These are phyloP conservation scores for Mycosphaerelloides madeirae DNA, from an alignment of 2,329 filamentous ascomycete species.

Conservation along the genomic window DNA sequence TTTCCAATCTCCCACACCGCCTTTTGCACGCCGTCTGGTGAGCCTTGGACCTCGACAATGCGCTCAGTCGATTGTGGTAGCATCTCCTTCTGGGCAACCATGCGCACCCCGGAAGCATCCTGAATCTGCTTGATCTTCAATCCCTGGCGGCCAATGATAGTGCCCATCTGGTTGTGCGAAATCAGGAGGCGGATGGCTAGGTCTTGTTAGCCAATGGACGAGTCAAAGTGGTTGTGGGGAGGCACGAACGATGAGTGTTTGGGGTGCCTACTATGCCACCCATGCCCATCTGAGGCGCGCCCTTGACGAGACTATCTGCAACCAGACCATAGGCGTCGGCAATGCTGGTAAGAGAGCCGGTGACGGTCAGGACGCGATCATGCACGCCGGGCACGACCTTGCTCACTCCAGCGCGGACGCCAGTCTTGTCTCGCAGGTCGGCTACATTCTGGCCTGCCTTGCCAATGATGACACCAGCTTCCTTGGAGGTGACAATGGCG, in stretches of 20 bases:
- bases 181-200: slow-evolving; percentile 94
- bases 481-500: slow-evolving; percentile 97
- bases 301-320: slow-evolving; percentile 83
- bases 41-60: slow-evolving; percentile 94
- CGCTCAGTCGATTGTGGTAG: slow-evolving; percentile 96
- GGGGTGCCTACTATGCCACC: slow-evolving; percentile 80
- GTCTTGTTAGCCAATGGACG: slow-evolving; percentile 22
- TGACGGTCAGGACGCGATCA: slow-evolving; percentile 93
- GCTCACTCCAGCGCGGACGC: slow-evolving; percentile 95
- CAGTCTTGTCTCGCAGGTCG: slow-evolving; percentile 93
- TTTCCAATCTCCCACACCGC: slow-evolving; percentile 99
- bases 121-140: slow-evolving; percentile 99
- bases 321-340: slow-evolving; percentile 91
- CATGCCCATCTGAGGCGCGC: slow-evolving; percentile 93
- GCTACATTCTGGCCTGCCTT: slow-evolving; percentile 98
- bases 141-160: slow-evolving; percentile 93
- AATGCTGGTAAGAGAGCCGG: slow-evolving; percentile 80
- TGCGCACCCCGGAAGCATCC: slow-evolving; percentile 91
- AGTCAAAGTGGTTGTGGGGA: slow-evolving; percentile 1
- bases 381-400: slow-evolving; percentile 98
- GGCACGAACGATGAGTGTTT: slow-evolving; percentile 83
- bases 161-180: slow-evolving; percentile 99
- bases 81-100: slow-evolving; percentile 99
- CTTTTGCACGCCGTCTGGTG: slow-evolving; percentile 89
- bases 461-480: slow-evolving; percentile 97